Evolutionary conservation across 352 stramenopile species (phyloP).

Genomic region (Globisporangium lucens): DNA sequence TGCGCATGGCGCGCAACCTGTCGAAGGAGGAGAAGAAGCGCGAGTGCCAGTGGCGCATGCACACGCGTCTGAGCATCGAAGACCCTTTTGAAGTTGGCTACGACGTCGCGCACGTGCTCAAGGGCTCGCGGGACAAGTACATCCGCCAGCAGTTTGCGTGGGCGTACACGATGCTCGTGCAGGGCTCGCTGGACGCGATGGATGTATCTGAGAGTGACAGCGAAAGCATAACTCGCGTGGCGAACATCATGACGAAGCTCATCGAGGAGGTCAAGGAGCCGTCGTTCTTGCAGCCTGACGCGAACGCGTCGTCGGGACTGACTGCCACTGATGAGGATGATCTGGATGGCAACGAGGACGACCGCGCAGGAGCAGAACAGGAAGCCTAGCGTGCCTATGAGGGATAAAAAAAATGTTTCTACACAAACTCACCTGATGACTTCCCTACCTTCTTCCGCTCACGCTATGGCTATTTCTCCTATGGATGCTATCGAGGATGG

Average conservation of each 20-base stretch:
- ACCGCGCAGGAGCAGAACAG: background rate
- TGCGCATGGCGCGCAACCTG: conserved; percentile 61
- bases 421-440: too few species aligned
- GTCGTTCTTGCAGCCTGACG: conserved; percentile 13
- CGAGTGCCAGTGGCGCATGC: conserved; percentile 66
- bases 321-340: background rate
- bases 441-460: too few species aligned
- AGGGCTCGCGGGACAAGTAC: conserved; percentile 83
- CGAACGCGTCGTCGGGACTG: background rate
- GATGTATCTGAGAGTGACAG: background rate
- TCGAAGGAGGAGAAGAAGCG: conserved; percentile 77
- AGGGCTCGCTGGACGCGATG: conserved; percentile 22
- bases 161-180: conserved; percentile 60
- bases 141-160: conserved; percentile 81
- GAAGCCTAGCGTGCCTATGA: background rate
- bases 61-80: conserved; percentile 91
- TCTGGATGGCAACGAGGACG: background rate
- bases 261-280: conserved; percentile 14
- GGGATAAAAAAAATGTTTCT: background rate
- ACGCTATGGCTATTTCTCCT: background rate
- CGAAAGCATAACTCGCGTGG: background rate
- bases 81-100: conserved; percentile 99
- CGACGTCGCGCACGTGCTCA: conserved; percentile 96
- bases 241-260: conserved; percentile 9
- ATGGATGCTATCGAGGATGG: too few species aligned